Evolutionary conservation across 2,329 filamentous ascomycete genomes (phyloP).

Genomic region (Cladosporium sp.): DNA sequence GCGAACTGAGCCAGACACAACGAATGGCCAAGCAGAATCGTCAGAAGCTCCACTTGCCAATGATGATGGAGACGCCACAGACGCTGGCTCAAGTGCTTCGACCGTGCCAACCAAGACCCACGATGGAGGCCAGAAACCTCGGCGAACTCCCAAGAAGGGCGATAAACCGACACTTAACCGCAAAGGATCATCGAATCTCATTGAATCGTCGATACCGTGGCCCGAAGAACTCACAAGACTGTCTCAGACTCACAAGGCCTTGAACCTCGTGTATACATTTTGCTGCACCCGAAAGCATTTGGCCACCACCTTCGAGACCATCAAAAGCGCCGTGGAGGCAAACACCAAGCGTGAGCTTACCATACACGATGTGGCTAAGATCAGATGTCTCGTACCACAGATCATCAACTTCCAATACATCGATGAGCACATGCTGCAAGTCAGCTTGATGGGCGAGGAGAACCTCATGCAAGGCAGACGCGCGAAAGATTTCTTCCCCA

Average conservation of each 20-base stretch:
- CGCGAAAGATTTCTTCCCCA: constrained; percentile 46
- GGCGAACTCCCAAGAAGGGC: constrained; percentile 37
- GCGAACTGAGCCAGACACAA: constrained; percentile 17
- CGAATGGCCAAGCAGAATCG: neutral
- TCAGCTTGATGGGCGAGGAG: constrained; percentile 68
- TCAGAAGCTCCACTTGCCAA: neutral
- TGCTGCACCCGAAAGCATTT: constrained; percentile 89
- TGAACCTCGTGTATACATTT: constrained; percentile 93
- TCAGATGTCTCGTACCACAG: constrained; percentile 70
- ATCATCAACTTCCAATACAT: constrained; percentile 81
- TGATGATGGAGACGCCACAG: constrained; percentile 15
- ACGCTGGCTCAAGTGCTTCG: constrained; percentile 12
- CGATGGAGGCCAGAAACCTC: constrained; percentile 50
- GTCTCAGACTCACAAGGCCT: constrained; percentile 69
- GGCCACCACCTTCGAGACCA: constrained; percentile 83
- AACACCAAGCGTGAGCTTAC: constrained; percentile 67
- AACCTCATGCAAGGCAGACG: constrained; percentile 56
- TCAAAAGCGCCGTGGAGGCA: constrained; percentile 75
- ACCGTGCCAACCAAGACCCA: constrained; percentile 51
- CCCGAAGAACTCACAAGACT: constrained; percentile 67
- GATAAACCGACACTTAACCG: constrained; percentile 36
- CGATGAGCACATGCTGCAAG: constrained; percentile 73
- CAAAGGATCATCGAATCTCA: constrained; percentile 44
- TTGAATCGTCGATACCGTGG: constrained; percentile 59
- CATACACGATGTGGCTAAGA: constrained; percentile 73